Evolutionary conservation across 768 basidiomycete species (phyloP).

Genomic region (Coprinopsis marcescibilis): DNA sequence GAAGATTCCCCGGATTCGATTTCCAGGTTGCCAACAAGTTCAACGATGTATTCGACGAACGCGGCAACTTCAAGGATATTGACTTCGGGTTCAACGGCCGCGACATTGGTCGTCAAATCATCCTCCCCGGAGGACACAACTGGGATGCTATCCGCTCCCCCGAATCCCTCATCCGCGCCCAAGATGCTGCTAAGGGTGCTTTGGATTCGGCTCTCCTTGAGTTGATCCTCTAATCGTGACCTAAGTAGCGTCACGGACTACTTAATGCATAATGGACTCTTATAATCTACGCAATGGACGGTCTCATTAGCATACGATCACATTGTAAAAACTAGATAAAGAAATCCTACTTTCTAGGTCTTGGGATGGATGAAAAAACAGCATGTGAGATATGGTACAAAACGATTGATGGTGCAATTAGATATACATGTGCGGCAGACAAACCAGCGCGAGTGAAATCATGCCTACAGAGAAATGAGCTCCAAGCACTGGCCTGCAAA

Average conservation of each 20-base stretch:
- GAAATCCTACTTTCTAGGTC: no score
- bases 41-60: conserved; percentile 21
- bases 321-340: no score
- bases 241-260: no score
- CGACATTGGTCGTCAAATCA: conserved; percentile 27
- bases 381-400: no score
- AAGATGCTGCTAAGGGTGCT: neutral
- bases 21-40: conserved; percentile 23
- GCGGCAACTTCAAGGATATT: conserved; percentile 23
- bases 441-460: no score
- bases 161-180: neutral
- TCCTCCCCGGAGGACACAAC: conserved; percentile 34
- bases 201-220: neutral
- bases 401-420: no score
- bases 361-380: no score
- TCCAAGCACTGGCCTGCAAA: conserved; percentile 4
- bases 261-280: no score
- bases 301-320: no score
- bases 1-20: conserved; percentile 29
- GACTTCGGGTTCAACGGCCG: conserved; percentile 29
- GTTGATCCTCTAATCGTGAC: no score
- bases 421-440: no score
- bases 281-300: no score
- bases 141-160: conserved; percentile 27
- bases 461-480: conserved; percentile 15